A percentile compares a stretch with the other conserved stretches of the same genome.
Evolutionary conservation across 305 asterid genomes (phyloP).

Genomic region (Euphrasia arctica): DNA sequence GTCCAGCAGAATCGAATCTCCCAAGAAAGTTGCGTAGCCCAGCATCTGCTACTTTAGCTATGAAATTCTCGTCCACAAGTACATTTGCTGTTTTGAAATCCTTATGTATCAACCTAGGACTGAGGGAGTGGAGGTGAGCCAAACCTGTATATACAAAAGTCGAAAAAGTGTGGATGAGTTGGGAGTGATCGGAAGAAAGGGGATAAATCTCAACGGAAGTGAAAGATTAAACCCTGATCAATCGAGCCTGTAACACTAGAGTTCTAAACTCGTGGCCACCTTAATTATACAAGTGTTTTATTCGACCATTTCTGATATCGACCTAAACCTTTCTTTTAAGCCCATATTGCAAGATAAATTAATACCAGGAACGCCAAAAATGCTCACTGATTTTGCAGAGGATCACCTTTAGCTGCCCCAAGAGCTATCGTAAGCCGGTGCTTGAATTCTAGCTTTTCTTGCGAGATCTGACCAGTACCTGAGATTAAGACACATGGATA

Average conservation of each 20-base stretch:
- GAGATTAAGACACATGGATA: constrained; percentile 29
- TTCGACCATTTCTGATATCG: constrained; percentile 28
- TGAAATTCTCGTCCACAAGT: constrained; percentile 88
- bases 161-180: constrained; percentile 15
- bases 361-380: constrained; percentile 80
- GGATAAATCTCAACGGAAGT: background rate
- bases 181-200: constrained; percentile 26
- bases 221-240: too few species aligned
- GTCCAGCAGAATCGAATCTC: constrained; percentile 65
- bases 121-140: constrained; percentile 78
- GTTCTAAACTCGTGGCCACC: constrained; percentile 5
- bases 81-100: constrained; percentile 91
- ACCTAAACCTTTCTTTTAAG: constrained; percentile 31
- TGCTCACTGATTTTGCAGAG: constrained; percentile 96
- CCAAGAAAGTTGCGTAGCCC: constrained; percentile 89
- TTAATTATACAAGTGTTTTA: constrained; percentile 31
- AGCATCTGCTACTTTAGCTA: constrained; percentile 91
- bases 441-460: constrained; percentile 91
- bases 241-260: too few species aligned
- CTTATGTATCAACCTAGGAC: constrained; percentile 86
- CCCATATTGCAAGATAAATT: constrained; percentile 42
- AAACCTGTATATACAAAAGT: constrained; percentile 49
- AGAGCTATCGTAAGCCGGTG: constrained; percentile 92
- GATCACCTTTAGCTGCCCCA: constrained; percentile 99
- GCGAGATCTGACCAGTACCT: constrained; percentile 84